Base-by-base conservation (phyloP, 1,139 yeast genomes). In the Saccharomyces hybrid region DNA sequence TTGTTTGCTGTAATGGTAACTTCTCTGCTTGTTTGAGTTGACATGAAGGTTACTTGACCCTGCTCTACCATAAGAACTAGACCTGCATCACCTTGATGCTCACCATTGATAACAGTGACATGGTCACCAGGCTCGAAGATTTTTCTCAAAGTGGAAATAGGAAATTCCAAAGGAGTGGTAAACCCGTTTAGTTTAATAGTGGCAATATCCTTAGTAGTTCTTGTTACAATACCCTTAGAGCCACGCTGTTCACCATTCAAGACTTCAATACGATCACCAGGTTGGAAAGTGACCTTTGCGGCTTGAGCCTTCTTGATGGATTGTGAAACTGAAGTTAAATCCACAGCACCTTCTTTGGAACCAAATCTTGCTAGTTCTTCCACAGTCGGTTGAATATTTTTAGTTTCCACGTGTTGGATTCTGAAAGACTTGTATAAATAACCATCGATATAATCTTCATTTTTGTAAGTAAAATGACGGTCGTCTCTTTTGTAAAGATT, bases 161-260 rank as follows among this genome's bases (percentile, higher is more conserved):
- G 97, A 50, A 91, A 87, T 64, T 84, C 88, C 55, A 84, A 73
- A 55, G 78, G 74, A 60, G 78, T 73, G 59, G 75, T 64, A 58
- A 57, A 81, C 73, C 73, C 79, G 67, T 73, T 75, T 70, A 76
- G 75, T 78, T 74, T 78, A 2, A 74, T 68, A 11, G 72, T 61
- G 19, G 71, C 74, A 53, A 72, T 69, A 41, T 72, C 75, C 16
- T 70, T 66, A 0, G 73, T 64, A 2, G 90, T 82, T 55, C 67
- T 66, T 41, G 87, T 80, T 52, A 93, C 96, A 54, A 80, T 78
- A 72, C 98, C 99, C 51, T 81, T 79, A 56, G 96, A 82, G 56
- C 93, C 95, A 46, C 95, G 84, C 73, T 90, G 97, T 73, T 93
- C 99, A 68, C 99, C 99, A 62, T 84, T 82, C 57, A 87, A 79